Percentiles rank a stretch among this genome's conserved stretches.
These are phyloP conservation scores for Moringa oleifera DNA, from an alignment of 345 rosid species.

Conservation along the genomic window DNA sequence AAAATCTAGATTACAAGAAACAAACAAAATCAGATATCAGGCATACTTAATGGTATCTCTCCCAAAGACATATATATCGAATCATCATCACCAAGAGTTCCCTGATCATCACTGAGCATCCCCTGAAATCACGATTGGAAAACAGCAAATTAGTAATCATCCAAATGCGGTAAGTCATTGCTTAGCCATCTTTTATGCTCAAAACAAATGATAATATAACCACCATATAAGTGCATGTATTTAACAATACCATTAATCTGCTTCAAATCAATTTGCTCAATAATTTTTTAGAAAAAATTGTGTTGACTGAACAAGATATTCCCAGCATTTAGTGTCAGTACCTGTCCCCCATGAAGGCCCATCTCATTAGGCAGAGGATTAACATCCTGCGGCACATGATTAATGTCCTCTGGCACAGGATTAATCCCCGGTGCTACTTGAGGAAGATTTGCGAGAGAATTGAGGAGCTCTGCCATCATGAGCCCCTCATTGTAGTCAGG, in stretches of 20 bases:
- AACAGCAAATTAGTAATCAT: slow-evolving; percentile 11
- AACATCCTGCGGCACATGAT: slow-evolving; percentile 18
- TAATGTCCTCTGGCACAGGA: slow-evolving; percentile 21
- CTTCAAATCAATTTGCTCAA: background rate
- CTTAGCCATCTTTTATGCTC: background rate
- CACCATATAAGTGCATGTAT: slow-evolving; percentile 6
- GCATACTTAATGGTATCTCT: slow-evolving; percentile 91
- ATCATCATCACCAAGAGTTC: slow-evolving; percentile 49
- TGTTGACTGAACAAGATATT: background rate
- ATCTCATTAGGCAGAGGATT: slow-evolving; percentile 43
- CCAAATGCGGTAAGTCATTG: slow-evolving; percentile 6
- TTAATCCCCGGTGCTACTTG: slow-evolving; percentile 42
- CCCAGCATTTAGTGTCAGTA: slow-evolving; percentile 23
- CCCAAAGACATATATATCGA: slow-evolving; percentile 93
- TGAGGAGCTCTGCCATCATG: slow-evolving; percentile 73
- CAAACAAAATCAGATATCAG: slow-evolving; percentile 22
- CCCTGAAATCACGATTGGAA: slow-evolving; percentile 43
- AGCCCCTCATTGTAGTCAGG: slow-evolving; percentile 74
- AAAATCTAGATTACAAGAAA: slow-evolving; percentile 20
- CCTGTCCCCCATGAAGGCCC: slow-evolving; percentile 69
- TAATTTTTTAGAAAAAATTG: no score
- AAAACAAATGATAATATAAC: background rate
- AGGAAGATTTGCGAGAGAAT: slow-evolving; percentile 47
- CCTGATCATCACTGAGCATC: slow-evolving; percentile 36
- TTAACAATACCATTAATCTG: background rate